Percentiles rank a stretch among this genome's conserved stretches.
Evolutionary conservation across 2,329 filamentous ascomycete species (phyloP).

Genomic region (Aspergillus quadricinctus): DNA sequence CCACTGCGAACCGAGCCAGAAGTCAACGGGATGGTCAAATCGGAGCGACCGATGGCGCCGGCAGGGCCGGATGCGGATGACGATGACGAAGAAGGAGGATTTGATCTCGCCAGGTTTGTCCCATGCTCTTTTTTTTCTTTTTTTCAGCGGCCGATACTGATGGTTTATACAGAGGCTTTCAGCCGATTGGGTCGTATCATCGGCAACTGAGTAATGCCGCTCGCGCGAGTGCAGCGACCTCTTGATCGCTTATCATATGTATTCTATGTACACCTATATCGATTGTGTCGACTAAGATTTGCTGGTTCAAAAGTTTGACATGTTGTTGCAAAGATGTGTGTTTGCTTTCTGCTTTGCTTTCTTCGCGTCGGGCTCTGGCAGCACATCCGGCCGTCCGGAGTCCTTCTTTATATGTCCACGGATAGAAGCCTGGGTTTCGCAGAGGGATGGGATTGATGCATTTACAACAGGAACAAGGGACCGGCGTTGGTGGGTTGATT

Average conservation of each 20-base stretch:
- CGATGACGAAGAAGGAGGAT: constrained; percentile 41
- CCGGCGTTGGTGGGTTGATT: background rate
- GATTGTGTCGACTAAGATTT: background rate
- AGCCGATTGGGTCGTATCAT: constrained; percentile 46
- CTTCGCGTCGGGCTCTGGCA: background rate
- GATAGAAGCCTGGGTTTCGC: background rate
- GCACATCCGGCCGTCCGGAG: background rate
- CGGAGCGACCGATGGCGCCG: constrained; percentile 10
- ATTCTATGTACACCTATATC: background rate
- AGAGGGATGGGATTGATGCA: background rate
- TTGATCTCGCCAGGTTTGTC: constrained; percentile 46
- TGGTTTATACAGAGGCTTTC: constrained; percentile 38
- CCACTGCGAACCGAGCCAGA: constrained; percentile 24
- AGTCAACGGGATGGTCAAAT: constrained; percentile 19
- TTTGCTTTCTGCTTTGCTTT: constrained; percentile 1
- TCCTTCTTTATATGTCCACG: constrained; percentile 6
- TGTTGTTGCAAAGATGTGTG: background rate
- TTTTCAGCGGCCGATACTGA: background rate
- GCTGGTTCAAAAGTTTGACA: background rate
- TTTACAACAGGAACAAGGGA: background rate
- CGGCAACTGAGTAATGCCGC: constrained; percentile 39
- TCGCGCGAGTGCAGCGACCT: constrained; percentile 30
- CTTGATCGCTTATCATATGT: background rate
- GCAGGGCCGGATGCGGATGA: constrained; percentile 21
- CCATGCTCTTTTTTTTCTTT: background rate